Percentiles rank a stretch among this genome's conserved stretches.
Conservation (phyloP, 345 rosid species). For the Dipteronia dyeriana region DNA sequence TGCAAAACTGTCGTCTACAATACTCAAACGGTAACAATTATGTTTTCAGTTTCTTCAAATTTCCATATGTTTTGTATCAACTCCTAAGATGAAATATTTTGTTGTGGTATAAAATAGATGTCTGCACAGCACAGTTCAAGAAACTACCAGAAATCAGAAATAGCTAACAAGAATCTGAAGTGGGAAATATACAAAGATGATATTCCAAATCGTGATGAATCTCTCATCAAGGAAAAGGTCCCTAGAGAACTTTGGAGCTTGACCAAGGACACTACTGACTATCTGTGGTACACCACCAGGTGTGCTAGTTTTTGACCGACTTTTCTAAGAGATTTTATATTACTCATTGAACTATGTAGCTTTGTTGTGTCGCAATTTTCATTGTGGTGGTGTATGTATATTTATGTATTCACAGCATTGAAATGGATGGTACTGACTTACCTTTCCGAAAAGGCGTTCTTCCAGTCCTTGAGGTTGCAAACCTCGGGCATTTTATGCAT, state of each 20-base stretch:
- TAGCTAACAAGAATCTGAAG: constrained; percentile 28
- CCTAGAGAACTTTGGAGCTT: constrained; percentile 35
- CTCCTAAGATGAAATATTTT: not conserved
- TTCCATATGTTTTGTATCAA: not conserved
- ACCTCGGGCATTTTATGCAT: constrained; percentile 46
- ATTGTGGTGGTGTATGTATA: not conserved
- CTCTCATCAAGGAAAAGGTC: constrained; percentile 16
- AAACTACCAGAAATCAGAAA: constrained; percentile 26
- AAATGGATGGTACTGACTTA: constrained; percentile 31
- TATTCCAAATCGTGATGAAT: constrained; percentile 17
- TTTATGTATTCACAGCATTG: constrained; percentile 30
- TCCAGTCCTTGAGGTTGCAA: constrained; percentile 44
- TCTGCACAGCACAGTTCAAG: constrained; percentile 48
- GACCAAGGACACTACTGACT: constrained; percentile 43
- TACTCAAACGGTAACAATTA: constrained; percentile 28
- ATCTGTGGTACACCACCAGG: constrained; percentile 45
- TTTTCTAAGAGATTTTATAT: not conserved
- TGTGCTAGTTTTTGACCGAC: constrained; percentile 5
- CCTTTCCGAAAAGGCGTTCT: constrained; percentile 27
- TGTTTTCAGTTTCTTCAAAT: not conserved
- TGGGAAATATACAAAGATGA: constrained; percentile 44
- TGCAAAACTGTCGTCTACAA: constrained; percentile 47
- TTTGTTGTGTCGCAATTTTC: not conserved
- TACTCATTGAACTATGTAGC: not conserved
- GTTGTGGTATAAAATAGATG: constrained; percentile 26